These are phyloP conservation scores for Cladosporium sphaerospermum DNA, from an alignment of 2,329 filamentous ascomycete genomes.

Conservation along the genomic window DNA sequence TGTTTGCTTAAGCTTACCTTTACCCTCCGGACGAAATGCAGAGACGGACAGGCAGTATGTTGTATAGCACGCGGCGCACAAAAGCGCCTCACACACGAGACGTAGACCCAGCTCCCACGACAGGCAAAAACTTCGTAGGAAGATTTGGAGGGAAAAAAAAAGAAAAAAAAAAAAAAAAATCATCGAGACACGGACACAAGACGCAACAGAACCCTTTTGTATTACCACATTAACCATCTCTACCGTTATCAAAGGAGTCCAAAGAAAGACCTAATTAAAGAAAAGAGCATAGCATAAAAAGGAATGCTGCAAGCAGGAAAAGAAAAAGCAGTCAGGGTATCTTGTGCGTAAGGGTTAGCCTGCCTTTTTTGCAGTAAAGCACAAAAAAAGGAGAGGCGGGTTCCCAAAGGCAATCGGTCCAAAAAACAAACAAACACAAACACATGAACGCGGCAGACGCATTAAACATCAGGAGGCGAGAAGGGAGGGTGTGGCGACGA, in stretches of 20 bases:
- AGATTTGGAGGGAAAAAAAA: neutral
- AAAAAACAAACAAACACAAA: neutral
- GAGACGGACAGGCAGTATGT: no score
- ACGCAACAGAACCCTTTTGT: neutral
- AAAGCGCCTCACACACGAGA: no score
- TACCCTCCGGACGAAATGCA: no score
- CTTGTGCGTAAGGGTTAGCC: slow-evolving; percentile 9
- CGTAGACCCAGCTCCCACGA: no score
- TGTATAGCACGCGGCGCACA: no score
- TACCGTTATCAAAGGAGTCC: slow-evolving; percentile 3
- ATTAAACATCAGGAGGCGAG: neutral
- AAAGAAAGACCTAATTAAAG: neutral
- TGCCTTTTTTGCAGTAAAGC: neutral
- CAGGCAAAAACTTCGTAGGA: no score
- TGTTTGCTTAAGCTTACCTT: no score
- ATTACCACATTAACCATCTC: slow-evolving; percentile 11
- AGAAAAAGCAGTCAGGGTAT: slow-evolving; percentile 11
- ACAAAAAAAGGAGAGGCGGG: slow-evolving; percentile 2
- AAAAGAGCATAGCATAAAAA: neutral
- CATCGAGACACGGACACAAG: neutral
- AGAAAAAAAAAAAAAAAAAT: neutral
- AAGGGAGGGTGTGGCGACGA: neutral
- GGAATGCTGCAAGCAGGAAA: neutral
- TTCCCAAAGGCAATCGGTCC: neutral
- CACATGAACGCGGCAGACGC: slow-evolving; percentile 2